Conservation (phyloP, 768 basidiomycete species). For the Boletus eberwhitei region DNA sequence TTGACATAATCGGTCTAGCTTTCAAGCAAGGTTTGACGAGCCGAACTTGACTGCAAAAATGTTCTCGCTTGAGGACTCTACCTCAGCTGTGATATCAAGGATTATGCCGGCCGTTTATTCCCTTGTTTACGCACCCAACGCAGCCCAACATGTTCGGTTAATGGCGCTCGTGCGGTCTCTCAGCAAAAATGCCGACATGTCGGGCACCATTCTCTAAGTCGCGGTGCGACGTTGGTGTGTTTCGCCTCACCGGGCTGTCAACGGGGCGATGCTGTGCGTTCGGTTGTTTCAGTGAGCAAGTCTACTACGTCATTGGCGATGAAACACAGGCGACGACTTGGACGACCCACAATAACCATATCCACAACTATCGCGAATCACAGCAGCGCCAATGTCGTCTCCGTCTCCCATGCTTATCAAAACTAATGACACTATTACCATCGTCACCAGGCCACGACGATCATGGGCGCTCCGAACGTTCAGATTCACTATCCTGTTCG, state of each 20-base stretch:
- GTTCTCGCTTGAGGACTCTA: no score
- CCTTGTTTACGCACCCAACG: no score
- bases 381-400: not conserved
- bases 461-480: slow-evolving; percentile 7
- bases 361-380: not conserved
- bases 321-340: not conserved
- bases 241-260: not conserved
- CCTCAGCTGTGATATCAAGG: no score
- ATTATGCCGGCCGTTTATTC: no score
- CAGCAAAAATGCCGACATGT: no score
- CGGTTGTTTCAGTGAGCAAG: not conserved
- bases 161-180: no score
- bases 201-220: not conserved
- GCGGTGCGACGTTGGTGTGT: not conserved
- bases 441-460: not conserved
- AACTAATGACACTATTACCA: not conserved
- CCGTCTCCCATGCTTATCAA: not conserved
- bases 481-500: not conserved
- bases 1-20: slow-evolving; percentile 8
- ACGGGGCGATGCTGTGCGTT: not conserved
- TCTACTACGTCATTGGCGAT: not conserved
- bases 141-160: no score
- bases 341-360: not conserved
- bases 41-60: no score
- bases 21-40: not conserved